These are phyloP conservation scores for Saccharomyces kudriavzevii DNA, from an alignment of 805 yeast genomes.

Conservation along the genomic window DNA sequence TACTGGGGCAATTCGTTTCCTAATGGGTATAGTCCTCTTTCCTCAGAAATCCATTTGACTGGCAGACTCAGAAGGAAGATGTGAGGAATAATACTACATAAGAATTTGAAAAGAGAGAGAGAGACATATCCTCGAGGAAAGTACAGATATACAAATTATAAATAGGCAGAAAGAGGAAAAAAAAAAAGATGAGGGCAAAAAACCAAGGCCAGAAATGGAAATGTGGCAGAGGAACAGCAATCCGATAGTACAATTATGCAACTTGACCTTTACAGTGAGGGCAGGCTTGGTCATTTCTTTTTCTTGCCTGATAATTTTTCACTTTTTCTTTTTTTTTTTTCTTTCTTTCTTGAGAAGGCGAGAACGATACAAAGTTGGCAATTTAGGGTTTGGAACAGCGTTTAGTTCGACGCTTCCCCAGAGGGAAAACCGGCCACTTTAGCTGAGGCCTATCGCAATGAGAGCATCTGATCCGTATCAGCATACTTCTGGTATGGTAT, in stretches of 20 bases:
- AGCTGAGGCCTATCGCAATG: neutral
- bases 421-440: neutral
- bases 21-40: neutral
- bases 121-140: neutral
- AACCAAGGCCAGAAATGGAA: neutral
- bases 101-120: neutral
- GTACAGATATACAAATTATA: neutral
- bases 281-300: neutral
- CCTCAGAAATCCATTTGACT: neutral
- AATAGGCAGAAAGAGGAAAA: neutral
- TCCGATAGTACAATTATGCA: neutral
- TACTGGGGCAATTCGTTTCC: neutral
- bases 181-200: neutral
- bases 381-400: neutral
- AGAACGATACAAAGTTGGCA: neutral
- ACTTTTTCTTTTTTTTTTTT: constrained; percentile 1
- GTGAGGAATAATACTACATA: no score
- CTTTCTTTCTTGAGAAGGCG: neutral
- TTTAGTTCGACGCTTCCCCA: neutral
- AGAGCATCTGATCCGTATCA: neutral
- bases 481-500: neutral
- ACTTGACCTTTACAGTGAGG: neutral
- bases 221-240: neutral
- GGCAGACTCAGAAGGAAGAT: neutral
- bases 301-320: constrained; percentile 1